A percentile compares a stretch with the other conserved stretches of the same genome.
Conservation (phyloP, 345 rosid genomes). For the Lumnitzera racemosa region DNA sequence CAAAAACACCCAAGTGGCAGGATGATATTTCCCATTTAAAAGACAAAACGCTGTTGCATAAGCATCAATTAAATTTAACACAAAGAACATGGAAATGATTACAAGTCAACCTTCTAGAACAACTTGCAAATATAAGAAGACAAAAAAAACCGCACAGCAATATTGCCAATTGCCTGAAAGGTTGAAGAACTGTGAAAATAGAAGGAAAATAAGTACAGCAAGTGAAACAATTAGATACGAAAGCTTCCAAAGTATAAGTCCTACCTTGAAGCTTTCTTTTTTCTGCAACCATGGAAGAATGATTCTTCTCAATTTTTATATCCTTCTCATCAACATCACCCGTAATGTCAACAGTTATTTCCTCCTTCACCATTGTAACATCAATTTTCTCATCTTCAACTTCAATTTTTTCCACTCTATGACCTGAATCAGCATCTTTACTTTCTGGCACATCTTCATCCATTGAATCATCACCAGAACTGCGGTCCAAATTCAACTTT, state of each 20-base stretch:
- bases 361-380: slow-evolving; percentile 30
- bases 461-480: slow-evolving; percentile 97
- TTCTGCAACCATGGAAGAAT: slow-evolving; percentile 37
- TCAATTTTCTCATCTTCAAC: slow-evolving; percentile 44
- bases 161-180: too few species aligned
- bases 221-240: background rate
- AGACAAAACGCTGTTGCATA: too few species aligned
- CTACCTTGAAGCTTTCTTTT: slow-evolving; percentile 82
- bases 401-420: slow-evolving; percentile 43
- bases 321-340: slow-evolving; percentile 40
- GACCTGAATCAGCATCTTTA: slow-evolving; percentile 65
- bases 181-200: background rate
- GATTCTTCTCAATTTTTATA: slow-evolving; percentile 28
- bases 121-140: too few species aligned
- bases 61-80: too few species aligned
- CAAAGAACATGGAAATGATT: too few species aligned
- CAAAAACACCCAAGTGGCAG: too few species aligned
- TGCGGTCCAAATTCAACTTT: slow-evolving; percentile 87
- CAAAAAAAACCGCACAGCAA: too few species aligned
- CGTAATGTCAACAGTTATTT: slow-evolving; percentile 34
- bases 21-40: too few species aligned
- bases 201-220: background rate
- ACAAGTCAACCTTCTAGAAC: too few species aligned
- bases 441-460: slow-evolving; percentile 82
- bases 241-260: slow-evolving; percentile 8